phyloP scores from a whole-genome alignment of 306 rosid species.

The Lotus japonicus region DNA sequence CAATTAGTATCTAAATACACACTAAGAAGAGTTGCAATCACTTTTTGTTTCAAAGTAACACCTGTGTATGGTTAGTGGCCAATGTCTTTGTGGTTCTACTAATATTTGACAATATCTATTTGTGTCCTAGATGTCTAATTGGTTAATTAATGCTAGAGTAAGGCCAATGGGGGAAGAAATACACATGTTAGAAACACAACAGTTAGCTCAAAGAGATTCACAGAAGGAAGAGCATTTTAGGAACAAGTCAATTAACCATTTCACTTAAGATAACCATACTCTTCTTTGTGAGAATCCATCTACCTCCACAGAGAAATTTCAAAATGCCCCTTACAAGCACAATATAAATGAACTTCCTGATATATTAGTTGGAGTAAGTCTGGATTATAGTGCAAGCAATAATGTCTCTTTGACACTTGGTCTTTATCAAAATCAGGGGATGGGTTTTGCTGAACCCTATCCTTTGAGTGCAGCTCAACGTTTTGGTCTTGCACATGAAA shows the following conservation, averaged over 20 bases:
- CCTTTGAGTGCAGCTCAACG: constrained; percentile 62
- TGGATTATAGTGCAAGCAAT: constrained; percentile 34
- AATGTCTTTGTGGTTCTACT: not conserved
- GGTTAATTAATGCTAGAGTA: constrained; percentile 96
- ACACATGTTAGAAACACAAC: constrained; percentile 67
- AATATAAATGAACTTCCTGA: constrained; percentile 34
- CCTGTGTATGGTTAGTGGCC: too few species aligned
- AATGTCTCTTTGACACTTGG: constrained; percentile 81
- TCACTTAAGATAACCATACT: constrained; percentile 34
- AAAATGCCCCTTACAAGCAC: constrained; percentile 28
- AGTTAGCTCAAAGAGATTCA: constrained; percentile 41
- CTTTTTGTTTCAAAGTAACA: too few species aligned
- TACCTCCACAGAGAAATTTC: constrained; percentile 35
- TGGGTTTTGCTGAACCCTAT: constrained; percentile 61
- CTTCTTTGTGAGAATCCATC: constrained; percentile 47
- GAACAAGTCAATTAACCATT: constrained; percentile 34
- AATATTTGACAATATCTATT: not conserved
- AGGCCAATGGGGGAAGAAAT: constrained; percentile 98
- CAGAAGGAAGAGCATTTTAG: constrained; percentile 34
- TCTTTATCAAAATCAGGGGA: constrained; percentile 73
- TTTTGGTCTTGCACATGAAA: constrained; percentile 49
- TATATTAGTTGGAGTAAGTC: constrained; percentile 31
- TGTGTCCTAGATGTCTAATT: constrained; percentile 63
- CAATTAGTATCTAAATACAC: too few species aligned
- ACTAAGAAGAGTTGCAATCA: too few species aligned